Evolutionary conservation across 306 rosid species (phyloP).

Genomic region (Phaseolus lunatus): DNA sequence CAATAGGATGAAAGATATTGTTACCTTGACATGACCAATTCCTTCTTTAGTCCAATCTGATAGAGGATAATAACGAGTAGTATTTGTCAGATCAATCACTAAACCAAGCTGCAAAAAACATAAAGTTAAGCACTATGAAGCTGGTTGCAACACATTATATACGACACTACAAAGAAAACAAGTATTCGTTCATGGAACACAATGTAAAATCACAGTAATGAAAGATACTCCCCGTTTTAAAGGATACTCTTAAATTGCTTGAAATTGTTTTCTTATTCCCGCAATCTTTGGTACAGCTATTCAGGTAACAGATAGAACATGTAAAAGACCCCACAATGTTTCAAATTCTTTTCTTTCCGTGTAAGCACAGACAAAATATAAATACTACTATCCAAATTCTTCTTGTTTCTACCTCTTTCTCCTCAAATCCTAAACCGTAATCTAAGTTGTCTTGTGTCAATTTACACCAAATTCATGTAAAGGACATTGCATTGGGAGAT

Average conservation of each 20-base stretch:
- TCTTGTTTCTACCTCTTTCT: constrained; percentile 18
- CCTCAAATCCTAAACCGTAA: constrained; percentile 17
- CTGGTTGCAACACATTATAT: constrained; percentile 34
- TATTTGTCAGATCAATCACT: constrained; percentile 93
- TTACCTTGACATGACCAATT: constrained; percentile 83
- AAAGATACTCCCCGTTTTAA: background rate
- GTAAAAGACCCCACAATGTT: constrained; percentile 3
- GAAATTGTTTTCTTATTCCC: constrained; percentile 23
- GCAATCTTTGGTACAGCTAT: constrained; percentile 19
- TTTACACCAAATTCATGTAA: constrained; percentile 32
- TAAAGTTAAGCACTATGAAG: constrained; percentile 40
- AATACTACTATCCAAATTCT: constrained; percentile 32
- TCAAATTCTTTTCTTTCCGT: constrained; percentile 34
- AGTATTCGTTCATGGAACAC: constrained; percentile 27
- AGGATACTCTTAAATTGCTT: constrained; percentile 33
- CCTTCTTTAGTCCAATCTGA: constrained; percentile 88
- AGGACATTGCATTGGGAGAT: background rate
- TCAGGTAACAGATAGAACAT: constrained; percentile 21
- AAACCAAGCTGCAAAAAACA: constrained; percentile 86
- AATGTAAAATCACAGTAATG: constrained; percentile 29
- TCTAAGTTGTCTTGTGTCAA: constrained; percentile 3
- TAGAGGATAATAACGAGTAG: constrained; percentile 79
- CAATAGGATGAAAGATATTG: constrained; percentile 20
- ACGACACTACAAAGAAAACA: constrained; percentile 21
- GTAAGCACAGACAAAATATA: constrained; percentile 19